Evolutionary conservation across 2,329 filamentous ascomycete genomes (phyloP), one percentile per base, ranked within the genome.

Genomic region (Colletotrichum karsti): DNA sequence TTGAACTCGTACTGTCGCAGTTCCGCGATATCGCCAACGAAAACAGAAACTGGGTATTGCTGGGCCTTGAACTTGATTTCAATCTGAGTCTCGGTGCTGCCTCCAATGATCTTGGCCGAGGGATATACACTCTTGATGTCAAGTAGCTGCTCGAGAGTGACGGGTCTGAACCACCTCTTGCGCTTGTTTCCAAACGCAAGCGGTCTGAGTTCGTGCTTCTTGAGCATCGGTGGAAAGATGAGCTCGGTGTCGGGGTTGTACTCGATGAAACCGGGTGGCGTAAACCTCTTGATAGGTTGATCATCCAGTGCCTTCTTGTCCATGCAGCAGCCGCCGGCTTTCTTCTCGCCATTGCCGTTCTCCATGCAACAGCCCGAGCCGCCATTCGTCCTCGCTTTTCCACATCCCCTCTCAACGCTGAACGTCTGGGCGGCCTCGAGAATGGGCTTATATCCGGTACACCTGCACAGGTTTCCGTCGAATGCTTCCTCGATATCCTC

Each of bases 61-160:
- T 97, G 89, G 1, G 92, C 94, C 82, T 98, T 98, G 87, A 99
- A 98, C 80, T 97, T 98, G 82, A 97, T 93, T 81, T 99, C 96
- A 69, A 99, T 98, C 80, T 98, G 96, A 0, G 95, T 98, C 79
- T 99, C 96, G 2, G 95, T 97, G 77, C 94, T 97, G 69, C 96
- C 96, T 55, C 94, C 95, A 69, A 99, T 97, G 69, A 99, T 90
- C 80, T 98, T 99, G 5, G 95, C 94, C 26, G 91, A 90, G 0
- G 95, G 95, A 72, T 94, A 91, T 0, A 88, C 90, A 73, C 86
- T 90, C 83, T 98, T 98, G 81, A 99, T 97, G 76, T 97, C 92
- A 15, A 98, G 86, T 15, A 99, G 84, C 76, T 99, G 95, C 41
- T 93, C 86, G 15, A 98, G 77, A 0, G 93, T 98, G 33, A 94